Evolutionary conservation across 2,329 filamentous ascomycete genomes (phyloP), one percentile per base, ranked within the genome.

Genomic region (Trichoderma brevicompactum): DNA sequence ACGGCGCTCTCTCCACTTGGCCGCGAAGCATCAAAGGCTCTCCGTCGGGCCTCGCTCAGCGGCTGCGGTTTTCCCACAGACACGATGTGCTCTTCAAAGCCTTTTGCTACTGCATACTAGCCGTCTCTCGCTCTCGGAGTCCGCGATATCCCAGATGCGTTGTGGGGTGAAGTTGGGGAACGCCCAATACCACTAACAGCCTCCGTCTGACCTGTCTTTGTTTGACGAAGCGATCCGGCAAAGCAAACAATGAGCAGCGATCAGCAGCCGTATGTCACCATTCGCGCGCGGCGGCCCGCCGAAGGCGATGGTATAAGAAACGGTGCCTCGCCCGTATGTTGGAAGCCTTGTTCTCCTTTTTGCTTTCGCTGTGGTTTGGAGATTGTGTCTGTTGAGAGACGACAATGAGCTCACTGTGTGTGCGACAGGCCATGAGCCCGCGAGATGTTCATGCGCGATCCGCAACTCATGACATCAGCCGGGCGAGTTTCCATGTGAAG

Each of bases 401-500:
- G 15, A 48, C 17, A 43, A 60, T 58, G 44, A 12, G 53, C 62
- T 65, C 44, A 65, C 54, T 52, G 36, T 13, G 9, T 32, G 34
- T 58, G 44, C 36, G 23, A 44, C 53, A 65, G 62, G 62, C 32
- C 36, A 58, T 58, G 62, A 53, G 56, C 12, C 43, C 52, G 62
- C 52, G 52, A 32, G 73, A 75, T 48, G 70, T 70, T 9, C 68
- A 70, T 67, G 68, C 73, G 17, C 75, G 75, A 69, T 77, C 76
- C 49, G 75, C 83, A 19, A 87, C 84, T 13, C 85, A 87, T 71
- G 84, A 87, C 71, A 84, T 81, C 52, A 85, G 84, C 70, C 82
- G 84, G 48, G 83, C 85, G 3, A 85, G 78, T 76, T 86, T 84
- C 67, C 84, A 87, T 72, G 80, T 87, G 59, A 86, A 85, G 73